phyloP scores from a whole-genome alignment of 257 asterid genomes.

The Plantago major region DNA sequence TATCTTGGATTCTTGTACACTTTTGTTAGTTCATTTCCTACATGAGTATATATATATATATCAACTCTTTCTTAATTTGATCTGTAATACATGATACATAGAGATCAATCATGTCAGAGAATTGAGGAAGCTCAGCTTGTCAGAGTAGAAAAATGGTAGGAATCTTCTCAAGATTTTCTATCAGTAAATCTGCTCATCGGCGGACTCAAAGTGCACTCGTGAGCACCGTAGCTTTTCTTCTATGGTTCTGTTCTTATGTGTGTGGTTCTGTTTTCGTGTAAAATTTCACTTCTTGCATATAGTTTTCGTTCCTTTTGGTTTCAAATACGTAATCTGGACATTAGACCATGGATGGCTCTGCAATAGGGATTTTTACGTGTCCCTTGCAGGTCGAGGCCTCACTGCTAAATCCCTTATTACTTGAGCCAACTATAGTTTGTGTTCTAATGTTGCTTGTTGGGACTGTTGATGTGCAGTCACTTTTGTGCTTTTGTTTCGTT shows the following conservation, averaged over 20 bases:
- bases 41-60: neutral
- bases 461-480: too few relatives aligned
- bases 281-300: constrained; percentile 7
- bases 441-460: too few relatives aligned
- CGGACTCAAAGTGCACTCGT: constrained; percentile 86
- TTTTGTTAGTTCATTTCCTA: neutral
- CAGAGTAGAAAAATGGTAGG: constrained; percentile 61
- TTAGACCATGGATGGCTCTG: too few relatives aligned
- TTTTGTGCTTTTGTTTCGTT: too few relatives aligned
- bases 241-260: neutral
- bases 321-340: neutral
- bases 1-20: constrained; percentile 20
- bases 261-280: constrained; percentile 1
- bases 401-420: too few relatives aligned
- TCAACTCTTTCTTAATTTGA: constrained; percentile 4
- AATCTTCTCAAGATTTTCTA: constrained; percentile 77
- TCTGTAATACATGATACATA: constrained; percentile 14
- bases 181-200: constrained; percentile 51
- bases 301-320: constrained; percentile 12
- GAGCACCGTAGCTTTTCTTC: constrained; percentile 22
- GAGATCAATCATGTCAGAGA: neutral
- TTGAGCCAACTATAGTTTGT: too few relatives aligned
- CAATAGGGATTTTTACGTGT: too few relatives aligned
- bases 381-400: too few relatives aligned
- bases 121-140: neutral